A percentile compares a stretch with the other conserved stretches of the same genome.
Evolutionary conservation across 768 basidiomycete genomes (phyloP).

Genomic region (Amanita brunnescens): DNA sequence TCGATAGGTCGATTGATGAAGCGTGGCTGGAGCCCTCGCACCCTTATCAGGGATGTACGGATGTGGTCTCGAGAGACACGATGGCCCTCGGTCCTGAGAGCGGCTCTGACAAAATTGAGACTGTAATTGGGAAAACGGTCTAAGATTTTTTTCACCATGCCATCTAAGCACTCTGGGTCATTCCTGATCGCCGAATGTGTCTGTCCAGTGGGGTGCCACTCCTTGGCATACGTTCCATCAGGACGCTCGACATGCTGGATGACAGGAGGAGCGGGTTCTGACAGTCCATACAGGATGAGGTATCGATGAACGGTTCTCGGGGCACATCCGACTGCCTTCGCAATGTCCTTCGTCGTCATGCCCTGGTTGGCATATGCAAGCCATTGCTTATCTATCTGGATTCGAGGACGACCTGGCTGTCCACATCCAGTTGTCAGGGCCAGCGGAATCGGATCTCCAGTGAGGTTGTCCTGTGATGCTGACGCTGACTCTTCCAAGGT

Average conservation of each 20-base stretch:
- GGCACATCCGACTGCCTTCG: not conserved
- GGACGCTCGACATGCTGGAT: not conserved
- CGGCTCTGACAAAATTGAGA: too few relatives aligned
- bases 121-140: too few relatives aligned
- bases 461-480: too few relatives aligned
- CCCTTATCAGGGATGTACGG: not conserved
- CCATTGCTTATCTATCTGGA: too few relatives aligned
- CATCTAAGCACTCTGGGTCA: too few relatives aligned
- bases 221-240: not conserved
- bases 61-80: too few relatives aligned
- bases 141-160: too few relatives aligned
- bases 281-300: not conserved
- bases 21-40: not conserved
- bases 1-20: conserved; percentile 14
- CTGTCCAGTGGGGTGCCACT: not conserved
- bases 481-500: not conserved
- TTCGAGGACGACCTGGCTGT: too few relatives aligned
- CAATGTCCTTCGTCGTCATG: not conserved
- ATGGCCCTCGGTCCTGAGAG: too few relatives aligned
- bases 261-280: not conserved
- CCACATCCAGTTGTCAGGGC: not conserved
- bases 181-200: too few relatives aligned
- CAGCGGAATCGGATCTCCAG: too few relatives aligned
- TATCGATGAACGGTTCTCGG: not conserved
- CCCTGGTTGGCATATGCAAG: too few relatives aligned